Evolutionary conservation across 495 filamentous ascomycete genomes (phyloP), one percentile per base, ranked within the genome.

Genomic region (Penicillium arizonense): DNA sequence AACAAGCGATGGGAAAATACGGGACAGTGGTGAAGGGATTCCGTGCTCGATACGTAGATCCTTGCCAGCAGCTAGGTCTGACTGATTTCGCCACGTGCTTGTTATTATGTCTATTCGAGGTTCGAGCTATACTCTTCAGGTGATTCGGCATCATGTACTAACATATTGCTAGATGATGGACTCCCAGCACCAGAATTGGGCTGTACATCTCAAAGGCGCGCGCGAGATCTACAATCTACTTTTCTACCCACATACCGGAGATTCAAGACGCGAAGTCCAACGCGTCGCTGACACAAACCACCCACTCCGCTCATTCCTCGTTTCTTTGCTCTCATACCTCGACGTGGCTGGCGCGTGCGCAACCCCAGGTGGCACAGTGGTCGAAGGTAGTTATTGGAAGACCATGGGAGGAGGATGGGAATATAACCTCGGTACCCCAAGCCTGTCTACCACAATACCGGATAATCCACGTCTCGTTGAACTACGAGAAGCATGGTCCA

Each of bases 291-390:
- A 73, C 37, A 65, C 58, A 12, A 69, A 72, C 28, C 72, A 73
- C 32, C 72, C 72, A 2, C 65, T 73, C 5, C 67, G 69, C 21
- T 57, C 63, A 30, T 73, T 73, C 42, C 69, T 75, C 34, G 64
- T 75, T 20, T 73, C 69, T 7, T 57, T 75, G 32, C 63, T 75
- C 14, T 72, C 70, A 5, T 72, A 73, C 36, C 65, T 75, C 24
- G 72, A 73, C 49, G 72, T 73, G 23, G 72, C 70, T 2, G 72
- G 72, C 21, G 68, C 72, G 11, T 73, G 72, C 55, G 72, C 72
- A 5, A 71, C 67, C 10, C 65, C 67, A 7, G 69, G 72, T 18
- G 72, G 70, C 2, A 73, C 72, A 7, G 62, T 75, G 11, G 70
- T 73, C 5, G 63, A 68, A 51, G 70, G 70, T 3, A 70, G 62